Evolutionary conservation across 176 grass and related monocot species (phyloP).

Genomic region (Rhynchospora tenuis): DNA sequence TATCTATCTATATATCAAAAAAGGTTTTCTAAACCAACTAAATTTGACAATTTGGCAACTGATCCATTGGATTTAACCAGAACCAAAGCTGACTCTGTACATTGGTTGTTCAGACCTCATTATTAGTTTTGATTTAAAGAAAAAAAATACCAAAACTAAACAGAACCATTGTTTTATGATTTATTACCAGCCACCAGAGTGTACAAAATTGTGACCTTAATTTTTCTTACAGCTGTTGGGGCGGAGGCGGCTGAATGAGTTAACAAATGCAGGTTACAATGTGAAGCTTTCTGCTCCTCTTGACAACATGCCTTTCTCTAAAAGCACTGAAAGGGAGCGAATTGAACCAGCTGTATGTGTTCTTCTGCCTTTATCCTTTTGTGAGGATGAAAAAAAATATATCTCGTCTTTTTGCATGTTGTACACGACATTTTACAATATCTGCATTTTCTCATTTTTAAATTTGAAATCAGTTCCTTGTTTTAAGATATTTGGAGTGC

Average conservation of each 20-base stretch:
- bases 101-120: background rate
- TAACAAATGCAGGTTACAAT: slow-evolving; percentile 89
- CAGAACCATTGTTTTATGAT: background rate
- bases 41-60: background rate
- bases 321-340: slow-evolving; percentile 56
- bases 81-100: background rate
- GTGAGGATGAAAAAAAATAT: background rate
- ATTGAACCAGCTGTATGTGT: slow-evolving; percentile 80
- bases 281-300: slow-evolving; percentile 72
- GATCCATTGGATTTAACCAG: background rate
- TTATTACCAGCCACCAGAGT: background rate
- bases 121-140: background rate
- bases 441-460: background rate
- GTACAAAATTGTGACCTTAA: background rate
- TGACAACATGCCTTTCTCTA: slow-evolving; percentile 84
- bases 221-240: slow-evolving; percentile 59
- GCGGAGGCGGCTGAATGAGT: slow-evolving; percentile 73
- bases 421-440: background rate
- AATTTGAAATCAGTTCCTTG: background rate
- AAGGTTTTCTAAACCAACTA: background rate
- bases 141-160: background rate
- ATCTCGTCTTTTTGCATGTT: background rate
- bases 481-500: background rate
- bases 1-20: background rate
- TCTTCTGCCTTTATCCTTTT: background rate